Percentiles rank a stretch among this genome's conserved stretches.
These are phyloP conservation scores for Nephelium lappaceum DNA, from an alignment of 345 rosid genomes.

Conservation along the genomic window DNA sequence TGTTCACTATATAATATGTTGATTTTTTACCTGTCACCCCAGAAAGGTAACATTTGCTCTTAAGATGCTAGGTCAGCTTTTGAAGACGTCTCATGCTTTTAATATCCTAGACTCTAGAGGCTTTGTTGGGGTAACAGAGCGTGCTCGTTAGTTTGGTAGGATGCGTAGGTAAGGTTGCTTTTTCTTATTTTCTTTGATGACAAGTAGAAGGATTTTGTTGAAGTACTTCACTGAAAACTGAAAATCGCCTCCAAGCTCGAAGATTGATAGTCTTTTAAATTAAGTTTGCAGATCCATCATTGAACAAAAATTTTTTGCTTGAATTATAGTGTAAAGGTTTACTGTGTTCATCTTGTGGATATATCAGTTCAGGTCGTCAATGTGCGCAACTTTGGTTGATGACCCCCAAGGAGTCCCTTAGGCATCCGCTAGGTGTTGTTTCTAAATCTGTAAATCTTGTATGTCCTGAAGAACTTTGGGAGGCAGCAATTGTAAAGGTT, in stretches of 20 bases:
- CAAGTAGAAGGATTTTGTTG: background rate
- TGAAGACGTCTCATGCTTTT: constrained; percentile 94
- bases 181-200: constrained; percentile 5
- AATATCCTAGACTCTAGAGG: constrained; percentile 93
- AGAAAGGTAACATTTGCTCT: constrained; percentile 50
- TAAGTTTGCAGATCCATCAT: background rate
- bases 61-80: constrained; percentile 90
- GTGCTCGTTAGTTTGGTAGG: constrained; percentile 96
- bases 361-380: constrained; percentile 89
- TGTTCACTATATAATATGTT: constrained; percentile 13
- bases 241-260: background rate
- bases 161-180: constrained; percentile 80
- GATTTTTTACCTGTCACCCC: constrained; percentile 23
- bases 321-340: background rate
- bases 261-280: background rate
- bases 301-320: constrained; percentile 18
- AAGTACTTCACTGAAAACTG: background rate
- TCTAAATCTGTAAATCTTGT: constrained; percentile 50
- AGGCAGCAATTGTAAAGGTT: constrained; percentile 59
- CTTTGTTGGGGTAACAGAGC: constrained; percentile 94
- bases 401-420: constrained; percentile 88
- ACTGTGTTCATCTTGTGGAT: constrained; percentile 19
- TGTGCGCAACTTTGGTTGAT: constrained; percentile 93
- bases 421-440: constrained; percentile 83
- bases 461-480: constrained; percentile 54